Conservation (phyloP, 805 yeast genomes). For the Pichia exigua region DNA sequence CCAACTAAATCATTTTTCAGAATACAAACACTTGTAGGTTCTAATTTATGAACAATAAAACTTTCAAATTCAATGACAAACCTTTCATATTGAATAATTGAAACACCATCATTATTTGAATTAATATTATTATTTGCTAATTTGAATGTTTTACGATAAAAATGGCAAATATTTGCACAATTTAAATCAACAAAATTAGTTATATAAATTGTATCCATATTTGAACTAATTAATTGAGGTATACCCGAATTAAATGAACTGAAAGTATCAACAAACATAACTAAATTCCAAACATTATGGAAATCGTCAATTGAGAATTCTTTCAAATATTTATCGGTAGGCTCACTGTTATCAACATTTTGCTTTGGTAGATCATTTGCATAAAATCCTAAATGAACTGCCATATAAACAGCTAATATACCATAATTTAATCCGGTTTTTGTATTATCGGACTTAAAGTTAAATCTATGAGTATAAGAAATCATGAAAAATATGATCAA, state of each 20-base stretch:
- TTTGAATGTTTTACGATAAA: conserved; percentile 10
- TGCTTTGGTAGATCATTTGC: neutral
- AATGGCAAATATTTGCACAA: conserved; percentile 4
- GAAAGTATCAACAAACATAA: conserved; percentile 19
- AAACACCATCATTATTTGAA: neutral
- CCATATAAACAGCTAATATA: conserved; percentile 18
- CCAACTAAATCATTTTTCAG: conserved; percentile 4
- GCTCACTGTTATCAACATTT: neutral
- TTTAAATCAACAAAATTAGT: conserved; percentile 4
- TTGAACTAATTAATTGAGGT: conserved; percentile 13
- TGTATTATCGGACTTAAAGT: conserved; percentile 15
- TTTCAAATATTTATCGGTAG: conserved; percentile 3
- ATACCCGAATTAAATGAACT: conserved; percentile 18
- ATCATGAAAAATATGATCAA: conserved; percentile 16
- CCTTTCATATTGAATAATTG: conserved; percentile 15
- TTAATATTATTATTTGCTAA: conserved; percentile 4
- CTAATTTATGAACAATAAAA: conserved; percentile 9
- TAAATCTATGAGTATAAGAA: conserved; percentile 12
- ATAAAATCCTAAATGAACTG: conserved; percentile 15
- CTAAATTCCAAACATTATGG: conserved; percentile 13
- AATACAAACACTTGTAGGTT: conserved; percentile 6
- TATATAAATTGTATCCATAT: conserved; percentile 6
- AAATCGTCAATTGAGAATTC: conserved; percentile 14
- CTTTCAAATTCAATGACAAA: conserved; percentile 15
- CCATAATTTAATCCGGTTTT: conserved; percentile 13